These are phyloP conservation scores for Blastobotrys malaysiensis DNA, from an alignment of 1,139 yeast species.

Conservation along the genomic window DNA sequence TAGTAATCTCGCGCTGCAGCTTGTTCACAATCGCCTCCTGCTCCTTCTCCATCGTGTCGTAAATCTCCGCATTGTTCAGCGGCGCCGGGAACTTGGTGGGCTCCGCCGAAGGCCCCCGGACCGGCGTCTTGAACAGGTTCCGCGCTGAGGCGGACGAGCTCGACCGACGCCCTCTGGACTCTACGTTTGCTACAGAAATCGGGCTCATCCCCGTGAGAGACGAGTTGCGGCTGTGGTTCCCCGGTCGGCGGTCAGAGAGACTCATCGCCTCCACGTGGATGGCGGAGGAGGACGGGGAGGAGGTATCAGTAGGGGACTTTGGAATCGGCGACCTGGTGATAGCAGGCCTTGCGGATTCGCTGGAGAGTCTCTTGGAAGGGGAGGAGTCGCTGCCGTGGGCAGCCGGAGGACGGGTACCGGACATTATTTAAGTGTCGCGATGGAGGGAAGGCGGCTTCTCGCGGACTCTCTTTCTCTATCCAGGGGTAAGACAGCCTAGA, in stretches of 20 bases:
- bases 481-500: neutral
- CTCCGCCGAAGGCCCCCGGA: neutral
- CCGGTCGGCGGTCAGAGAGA: neutral
- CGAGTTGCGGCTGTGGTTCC: neutral
- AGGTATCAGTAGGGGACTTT: neutral
- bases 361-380: neutral
- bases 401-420: neutral
- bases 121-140: neutral
- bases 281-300: neutral
- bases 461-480: neutral
- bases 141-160: constrained; percentile 14
- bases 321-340: neutral
- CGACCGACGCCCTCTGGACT: constrained; percentile 12
- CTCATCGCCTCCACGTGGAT: neutral
- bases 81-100: constrained; percentile 6
- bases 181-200: neutral
- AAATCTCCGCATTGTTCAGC: constrained; percentile 21
- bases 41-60: constrained; percentile 32
- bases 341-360: neutral
- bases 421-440: neutral
- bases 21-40: constrained; percentile 37
- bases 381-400: neutral
- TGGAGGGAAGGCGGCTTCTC: neutral
- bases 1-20: constrained; percentile 33
- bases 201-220: neutral